Evolutionary conservation across 805 yeast species (phyloP).

Genomic region (Yarrowia sp.): DNA sequence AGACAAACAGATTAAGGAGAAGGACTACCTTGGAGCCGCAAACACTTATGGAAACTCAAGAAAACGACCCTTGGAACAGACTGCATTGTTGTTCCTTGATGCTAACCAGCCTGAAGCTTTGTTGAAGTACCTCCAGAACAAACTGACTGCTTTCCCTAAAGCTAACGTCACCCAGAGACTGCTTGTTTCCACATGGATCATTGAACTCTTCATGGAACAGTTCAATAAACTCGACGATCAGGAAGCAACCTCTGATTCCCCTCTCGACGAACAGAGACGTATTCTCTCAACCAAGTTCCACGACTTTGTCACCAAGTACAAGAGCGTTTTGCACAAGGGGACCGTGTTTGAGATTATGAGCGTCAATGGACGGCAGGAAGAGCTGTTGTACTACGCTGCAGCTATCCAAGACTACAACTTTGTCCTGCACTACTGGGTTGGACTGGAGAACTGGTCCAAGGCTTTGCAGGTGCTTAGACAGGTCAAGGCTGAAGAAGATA

Average conservation of each 20-base stretch:
- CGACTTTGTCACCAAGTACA: conserved; percentile 59
- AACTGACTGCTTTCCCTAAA: conserved; percentile 49
- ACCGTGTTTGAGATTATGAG: conserved; percentile 76
- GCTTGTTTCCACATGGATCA: conserved; percentile 69
- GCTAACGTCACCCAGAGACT: conserved; percentile 55
- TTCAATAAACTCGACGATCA: conserved; percentile 55
- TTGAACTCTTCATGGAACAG: conserved; percentile 62
- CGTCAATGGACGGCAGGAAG: conserved; percentile 68
- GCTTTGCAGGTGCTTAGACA: conserved; percentile 62
- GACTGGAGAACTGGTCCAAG: conserved; percentile 73
- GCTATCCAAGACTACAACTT: conserved; percentile 70
- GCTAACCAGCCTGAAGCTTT: conserved; percentile 54
- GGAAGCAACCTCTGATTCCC: conserved; percentile 46
- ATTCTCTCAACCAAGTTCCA: conserved; percentile 51
- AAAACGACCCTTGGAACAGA: conserved; percentile 70
- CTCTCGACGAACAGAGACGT: conserved; percentile 44
- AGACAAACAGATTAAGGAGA: conserved; percentile 54
- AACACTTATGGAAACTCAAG: conserved; percentile 63
- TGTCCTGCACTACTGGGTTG: conserved; percentile 73
- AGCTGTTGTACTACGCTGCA: conserved; percentile 71
- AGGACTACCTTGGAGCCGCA: conserved; percentile 54
- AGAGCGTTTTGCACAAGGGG: conserved; percentile 62
- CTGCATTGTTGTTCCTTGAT: conserved; percentile 64
- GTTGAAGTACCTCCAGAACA: conserved; percentile 55
- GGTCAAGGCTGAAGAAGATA: conserved; percentile 57